These are phyloP conservation scores for Senna siamea DNA, from an alignment of 306 rosid species.

Conservation along the genomic window DNA sequence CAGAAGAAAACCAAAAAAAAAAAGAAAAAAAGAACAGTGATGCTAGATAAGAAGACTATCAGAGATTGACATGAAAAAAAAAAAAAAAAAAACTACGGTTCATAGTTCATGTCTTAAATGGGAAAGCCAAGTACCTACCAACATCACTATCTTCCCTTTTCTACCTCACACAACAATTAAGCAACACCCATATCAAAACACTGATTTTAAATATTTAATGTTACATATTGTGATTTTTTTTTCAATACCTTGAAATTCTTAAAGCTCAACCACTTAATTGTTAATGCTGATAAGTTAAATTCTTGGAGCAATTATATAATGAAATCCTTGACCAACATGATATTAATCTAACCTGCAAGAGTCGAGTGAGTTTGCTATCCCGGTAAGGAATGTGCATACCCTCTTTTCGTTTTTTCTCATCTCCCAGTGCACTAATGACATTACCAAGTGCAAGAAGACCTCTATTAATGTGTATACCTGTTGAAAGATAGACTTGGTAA, in stretches of 20 bases:
- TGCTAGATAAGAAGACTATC: constrained; percentile 38
- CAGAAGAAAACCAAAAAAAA: constrained; percentile 1
- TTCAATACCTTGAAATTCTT: constrained; percentile 12
- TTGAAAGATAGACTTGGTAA: constrained; percentile 15
- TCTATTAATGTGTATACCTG: constrained; percentile 83
- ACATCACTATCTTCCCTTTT: background rate
- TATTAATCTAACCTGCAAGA: constrained; percentile 71
- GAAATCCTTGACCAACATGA: constrained; percentile 25
- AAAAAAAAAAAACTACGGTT: constrained; percentile 10
- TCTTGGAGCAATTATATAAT: background rate
- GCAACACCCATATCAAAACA: constrained; percentile 3
- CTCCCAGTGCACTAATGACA: constrained; percentile 86
- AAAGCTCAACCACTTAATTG: constrained; percentile 11
- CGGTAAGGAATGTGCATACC: constrained; percentile 81
- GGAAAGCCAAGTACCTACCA: background rate
- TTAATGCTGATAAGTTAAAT: constrained; percentile 1
- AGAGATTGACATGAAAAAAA: constrained; percentile 31
- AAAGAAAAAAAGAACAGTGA: background rate
- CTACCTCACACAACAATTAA: constrained; percentile 1
- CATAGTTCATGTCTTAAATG: constrained; percentile 9
- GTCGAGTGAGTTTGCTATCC: constrained; percentile 91
- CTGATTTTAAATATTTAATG: constrained; percentile 10
- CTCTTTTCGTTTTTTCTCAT: constrained; percentile 85
- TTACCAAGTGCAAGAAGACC: constrained; percentile 94
- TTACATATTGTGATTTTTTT: constrained; percentile 5